Evolutionary conservation across 208 protist species (phyloP).

Genomic region (Crithidia expoeki): DNA sequence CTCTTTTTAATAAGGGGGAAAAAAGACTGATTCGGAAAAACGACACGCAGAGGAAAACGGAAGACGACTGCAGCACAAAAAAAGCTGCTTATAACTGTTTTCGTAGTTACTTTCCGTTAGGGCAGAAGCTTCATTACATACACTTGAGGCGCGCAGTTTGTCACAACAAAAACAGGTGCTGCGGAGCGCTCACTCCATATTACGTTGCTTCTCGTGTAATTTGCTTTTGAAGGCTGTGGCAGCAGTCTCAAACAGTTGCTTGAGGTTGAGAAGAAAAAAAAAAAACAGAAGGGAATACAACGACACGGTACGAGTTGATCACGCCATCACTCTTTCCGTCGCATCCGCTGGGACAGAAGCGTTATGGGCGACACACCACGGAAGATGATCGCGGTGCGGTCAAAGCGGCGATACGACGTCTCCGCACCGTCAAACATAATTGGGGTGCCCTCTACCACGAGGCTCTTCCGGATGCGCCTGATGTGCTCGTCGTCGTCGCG

Average conservation of each 20-base stretch:
- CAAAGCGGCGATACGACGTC: conserved; percentile 53
- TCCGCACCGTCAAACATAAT: conserved; percentile 66
- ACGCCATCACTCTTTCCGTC: conserved; percentile 3
- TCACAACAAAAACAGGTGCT: too few relatives aligned
- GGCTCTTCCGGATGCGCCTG: conserved; percentile 50
- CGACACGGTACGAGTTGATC: neutral
- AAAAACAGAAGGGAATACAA: neutral
- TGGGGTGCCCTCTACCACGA: conserved; percentile 63
- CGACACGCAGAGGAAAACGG: too few relatives aligned
- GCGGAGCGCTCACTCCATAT: too few relatives aligned
- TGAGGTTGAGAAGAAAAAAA: neutral
- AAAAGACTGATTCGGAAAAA: too few relatives aligned
- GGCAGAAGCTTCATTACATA: too few relatives aligned
- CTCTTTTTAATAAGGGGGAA: too few relatives aligned
- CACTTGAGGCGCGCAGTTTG: too few relatives aligned
- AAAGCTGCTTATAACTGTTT: too few relatives aligned
- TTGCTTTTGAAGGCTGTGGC: neutral
- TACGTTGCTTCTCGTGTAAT: neutral
- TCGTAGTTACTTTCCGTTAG: too few relatives aligned
- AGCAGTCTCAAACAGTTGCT: neutral
- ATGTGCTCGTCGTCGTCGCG: conserved; percentile 82
- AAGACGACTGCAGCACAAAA: too few relatives aligned
- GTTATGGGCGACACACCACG: conserved; percentile 82
- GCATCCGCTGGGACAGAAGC: conserved; percentile 56
- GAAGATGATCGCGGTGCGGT: conserved; percentile 82